These are phyloP conservation scores for Neocallimastix lanati DNA, from an alignment of 192 early-diverging fungal species.

Conservation along the genomic window DNA sequence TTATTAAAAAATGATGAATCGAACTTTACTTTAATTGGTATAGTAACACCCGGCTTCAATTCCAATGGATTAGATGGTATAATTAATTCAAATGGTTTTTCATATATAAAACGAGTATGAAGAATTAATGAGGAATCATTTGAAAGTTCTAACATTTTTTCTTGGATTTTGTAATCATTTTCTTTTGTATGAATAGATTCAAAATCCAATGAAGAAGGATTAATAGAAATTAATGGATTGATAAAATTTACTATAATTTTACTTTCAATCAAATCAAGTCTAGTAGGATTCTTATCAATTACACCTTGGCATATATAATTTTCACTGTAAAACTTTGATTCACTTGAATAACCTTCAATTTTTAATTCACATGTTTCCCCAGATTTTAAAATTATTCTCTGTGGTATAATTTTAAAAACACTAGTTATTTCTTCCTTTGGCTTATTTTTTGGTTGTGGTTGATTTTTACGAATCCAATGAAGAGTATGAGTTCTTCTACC, in stretches of 20 bases:
- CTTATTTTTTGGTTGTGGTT: not conserved
- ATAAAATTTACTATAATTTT: constrained; percentile 29
- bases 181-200: constrained; percentile 19
- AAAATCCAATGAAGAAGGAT: constrained; percentile 21
- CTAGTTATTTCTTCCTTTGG: constrained; percentile 2
- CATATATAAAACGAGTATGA: constrained; percentile 20
- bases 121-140: constrained; percentile 28
- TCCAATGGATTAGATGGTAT: not conserved
- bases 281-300: constrained; percentile 31
- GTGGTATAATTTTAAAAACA: constrained; percentile 27
- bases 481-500: constrained; percentile 30
- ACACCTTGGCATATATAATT: constrained; percentile 22
- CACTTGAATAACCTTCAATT: constrained; percentile 20
- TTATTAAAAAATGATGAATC: constrained; percentile 22
- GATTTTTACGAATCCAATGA: constrained; percentile 19
- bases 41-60: constrained; percentile 13
- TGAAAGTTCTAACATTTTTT: constrained; percentile 13
- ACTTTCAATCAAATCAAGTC: constrained; percentile 13
- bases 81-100: constrained; percentile 1
- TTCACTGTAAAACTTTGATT: constrained; percentile 15
- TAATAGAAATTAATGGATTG: constrained; percentile 23
- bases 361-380: constrained; percentile 17
- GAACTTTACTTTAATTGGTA: constrained; percentile 12
- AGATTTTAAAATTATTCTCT: constrained; percentile 25
- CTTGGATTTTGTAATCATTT: constrained; percentile 13